Evolutionary conservation across 2,329 filamentous ascomycete species (phyloP).

Genomic region (Sporothrix sp.): DNA sequence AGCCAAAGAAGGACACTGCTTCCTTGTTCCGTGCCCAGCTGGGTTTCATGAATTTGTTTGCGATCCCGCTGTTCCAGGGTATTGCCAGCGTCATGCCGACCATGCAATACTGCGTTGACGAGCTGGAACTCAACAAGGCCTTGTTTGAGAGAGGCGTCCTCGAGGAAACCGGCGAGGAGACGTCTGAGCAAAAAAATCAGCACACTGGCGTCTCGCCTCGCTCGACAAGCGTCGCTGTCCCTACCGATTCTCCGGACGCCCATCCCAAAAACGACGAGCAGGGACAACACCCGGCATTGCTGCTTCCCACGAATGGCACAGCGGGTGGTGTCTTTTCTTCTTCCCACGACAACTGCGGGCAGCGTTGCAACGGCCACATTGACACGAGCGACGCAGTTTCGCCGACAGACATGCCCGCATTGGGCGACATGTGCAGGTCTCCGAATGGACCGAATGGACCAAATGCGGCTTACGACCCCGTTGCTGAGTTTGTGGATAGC

Average conservation of each 20-base stretch:
- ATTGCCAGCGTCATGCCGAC: slow-evolving; percentile 77
- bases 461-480: slow-evolving; percentile 35
- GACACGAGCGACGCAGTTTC: slow-evolving; percentile 12
- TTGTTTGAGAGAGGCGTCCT: slow-evolving; percentile 62
- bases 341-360: neutral
- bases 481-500: slow-evolving; percentile 38
- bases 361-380: neutral
- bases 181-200: slow-evolving; percentile 28
- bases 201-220: slow-evolving; percentile 37
- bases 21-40: slow-evolving; percentile 83
- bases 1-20: slow-evolving; percentile 71
- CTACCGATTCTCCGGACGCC: slow-evolving; percentile 9
- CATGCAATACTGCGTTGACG: slow-evolving; percentile 74
- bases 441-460: slow-evolving; percentile 32
- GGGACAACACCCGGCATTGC: neutral
- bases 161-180: slow-evolving; percentile 48
- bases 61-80: slow-evolving; percentile 80
- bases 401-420: slow-evolving; percentile 25
- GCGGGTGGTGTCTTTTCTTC: neutral
- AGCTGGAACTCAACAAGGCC: slow-evolving; percentile 66
- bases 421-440: slow-evolving; percentile 29
- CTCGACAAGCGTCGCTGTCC: slow-evolving; percentile 32
- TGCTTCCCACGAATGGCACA: slow-evolving; percentile 7
- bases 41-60: slow-evolving; percentile 94
- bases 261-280: neutral